Base-by-base conservation (phyloP, 192 early-diverging fungal genomes). In the Entomortierella beljakovae region DNA sequence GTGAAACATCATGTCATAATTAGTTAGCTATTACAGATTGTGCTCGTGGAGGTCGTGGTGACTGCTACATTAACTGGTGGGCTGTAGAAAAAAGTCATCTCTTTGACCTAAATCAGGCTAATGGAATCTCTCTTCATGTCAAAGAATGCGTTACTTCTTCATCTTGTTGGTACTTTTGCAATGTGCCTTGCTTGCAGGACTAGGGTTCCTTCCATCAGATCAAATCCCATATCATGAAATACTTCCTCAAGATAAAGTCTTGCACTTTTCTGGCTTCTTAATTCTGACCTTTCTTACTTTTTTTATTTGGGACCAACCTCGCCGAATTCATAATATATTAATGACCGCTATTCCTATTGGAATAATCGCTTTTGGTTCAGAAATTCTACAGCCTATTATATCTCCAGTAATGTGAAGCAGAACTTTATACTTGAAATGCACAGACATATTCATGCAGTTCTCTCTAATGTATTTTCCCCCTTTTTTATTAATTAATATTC, bases 141-240 rank as follows among this genome's bases (percentile, higher is more conserved):
- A n/a, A n/a, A 46, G 43, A 11, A 79, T 79, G 75, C 67, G 75
- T 28, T 51, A 42, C 33, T 69, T 79, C 67, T 79, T 79, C 34
- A 26, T 70, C 49, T 54, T 79, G 37, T 61, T 79, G 22, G 67
- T 60, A 48, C 26, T 79, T 22, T 40, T 79, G 26, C 75, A 79
- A 50, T 69, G 75, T 32, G 7, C 46, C 22, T 46, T 79, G 8
- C 67, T 79, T 0, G 75, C 75, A 11, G 66, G 46, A 6, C 67
- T 79, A 0, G 75, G 75, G 0, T 79, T 79, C 61, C 38, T 79
- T 1, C 75, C 75, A 5, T 64, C 75, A 37, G 75, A 79, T 57
- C 48, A 53, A 56, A 79, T 79, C n/a, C 75, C 75, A 0, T 79
- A 70, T 67, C 75, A 79, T 53, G 75, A 79, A 8, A 48, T 57